These are phyloP conservation scores for Stachybotrys elegans DNA, from an alignment of 2,329 filamentous ascomycete species.

Conservation along the genomic window DNA sequence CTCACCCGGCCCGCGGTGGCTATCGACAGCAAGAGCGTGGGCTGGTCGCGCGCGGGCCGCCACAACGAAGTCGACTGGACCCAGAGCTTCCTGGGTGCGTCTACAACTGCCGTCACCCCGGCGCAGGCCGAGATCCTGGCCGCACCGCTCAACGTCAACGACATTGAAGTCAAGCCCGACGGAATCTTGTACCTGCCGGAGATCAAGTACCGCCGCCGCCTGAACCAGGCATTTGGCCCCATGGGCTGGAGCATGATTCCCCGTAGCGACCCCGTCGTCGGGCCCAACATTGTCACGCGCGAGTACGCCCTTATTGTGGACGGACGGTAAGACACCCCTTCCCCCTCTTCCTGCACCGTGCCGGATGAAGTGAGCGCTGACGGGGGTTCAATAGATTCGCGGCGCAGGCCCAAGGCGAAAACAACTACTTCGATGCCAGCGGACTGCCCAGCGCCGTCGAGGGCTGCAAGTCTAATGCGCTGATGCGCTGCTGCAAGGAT, in stretches of 20 bases:
- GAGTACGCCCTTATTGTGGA: conserved; percentile 90
- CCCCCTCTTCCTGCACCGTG: background rate
- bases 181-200: conserved; percentile 94
- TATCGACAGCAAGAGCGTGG: no score
- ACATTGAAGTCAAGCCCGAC: conserved; percentile 97
- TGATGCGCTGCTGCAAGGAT: conserved; percentile 98
- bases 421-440: conserved; percentile 86
- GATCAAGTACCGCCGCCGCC: conserved; percentile 91
- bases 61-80: conserved; percentile 68
- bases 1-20: no score
- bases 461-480: conserved; percentile 94
- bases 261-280: conserved; percentile 77
- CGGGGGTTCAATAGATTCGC: conserved; percentile 73
- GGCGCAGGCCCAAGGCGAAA: conserved; percentile 87
- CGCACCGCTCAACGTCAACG: conserved; percentile 59
- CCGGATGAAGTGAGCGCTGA: no score
- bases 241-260: conserved; percentile 95
- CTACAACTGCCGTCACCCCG: conserved; percentile 62
- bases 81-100: conserved; percentile 76
- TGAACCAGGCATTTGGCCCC: conserved; percentile 89
- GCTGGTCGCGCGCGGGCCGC: no score
- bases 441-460: conserved; percentile 91
- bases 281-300: conserved; percentile 73
- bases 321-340: conserved; percentile 60
- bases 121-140: conserved; percentile 67